Evolutionary conservation across 495 filamentous ascomycete species (phyloP).

Genomic region (Neohortaea acidophila): DNA sequence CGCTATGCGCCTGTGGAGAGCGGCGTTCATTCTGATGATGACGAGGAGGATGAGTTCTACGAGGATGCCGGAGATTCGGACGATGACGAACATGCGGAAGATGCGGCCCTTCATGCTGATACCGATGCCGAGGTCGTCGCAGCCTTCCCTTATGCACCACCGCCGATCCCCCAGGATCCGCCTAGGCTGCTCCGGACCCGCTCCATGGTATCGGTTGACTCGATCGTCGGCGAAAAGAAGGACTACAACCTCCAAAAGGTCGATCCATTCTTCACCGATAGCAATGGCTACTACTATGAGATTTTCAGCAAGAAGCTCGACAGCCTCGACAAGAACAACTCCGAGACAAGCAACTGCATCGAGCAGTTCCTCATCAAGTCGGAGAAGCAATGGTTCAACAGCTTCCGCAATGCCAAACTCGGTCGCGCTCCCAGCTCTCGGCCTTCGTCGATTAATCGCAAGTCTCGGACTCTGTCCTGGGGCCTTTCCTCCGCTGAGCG

Average conservation of each 20-base stretch:
- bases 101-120: no score
- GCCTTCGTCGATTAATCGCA: no score
- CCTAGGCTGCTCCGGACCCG: no score
- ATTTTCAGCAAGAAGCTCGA: constrained; percentile 41
- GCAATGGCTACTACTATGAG: constrained; percentile 38
- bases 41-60: no score
- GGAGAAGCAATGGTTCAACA: constrained; percentile 47
- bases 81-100: no score
- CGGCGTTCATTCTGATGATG: no score
- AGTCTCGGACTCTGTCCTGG: neutral
- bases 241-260: constrained; percentile 47
- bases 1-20: no score
- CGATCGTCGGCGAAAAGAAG: constrained; percentile 38
- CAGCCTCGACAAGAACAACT: constrained; percentile 35
- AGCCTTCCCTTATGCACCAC: no score
- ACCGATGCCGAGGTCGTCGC: no score
- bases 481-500: neutral
- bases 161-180: no score
- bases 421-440: no score
- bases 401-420: constrained; percentile 38
- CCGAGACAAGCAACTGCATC: constrained; percentile 41
- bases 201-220: constrained; percentile 34
- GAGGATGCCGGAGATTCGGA: no score
- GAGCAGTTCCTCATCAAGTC: constrained; percentile 44
- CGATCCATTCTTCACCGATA: constrained; percentile 51